A percentile compares a stretch with the other conserved stretches of the same genome.
These are phyloP conservation scores for Pseudocercospora eumusae DNA, from an alignment of 2,329 filamentous ascomycete genomes.

Conservation along the genomic window DNA sequence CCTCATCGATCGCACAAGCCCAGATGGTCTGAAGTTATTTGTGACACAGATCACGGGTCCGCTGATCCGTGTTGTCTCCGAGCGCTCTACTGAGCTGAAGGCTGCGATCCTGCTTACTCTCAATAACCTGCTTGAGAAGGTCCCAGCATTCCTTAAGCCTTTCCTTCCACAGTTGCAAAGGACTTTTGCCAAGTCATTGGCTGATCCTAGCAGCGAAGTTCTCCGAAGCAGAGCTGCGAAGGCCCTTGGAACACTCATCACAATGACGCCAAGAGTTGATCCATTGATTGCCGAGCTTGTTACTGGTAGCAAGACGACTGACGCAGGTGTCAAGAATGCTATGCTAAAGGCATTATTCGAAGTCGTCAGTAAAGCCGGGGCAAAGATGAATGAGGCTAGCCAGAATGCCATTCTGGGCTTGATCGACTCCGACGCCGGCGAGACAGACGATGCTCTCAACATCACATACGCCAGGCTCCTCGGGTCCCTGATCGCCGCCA, in stretches of 20 bases:
- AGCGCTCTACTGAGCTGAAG: slow-evolving; percentile 94
- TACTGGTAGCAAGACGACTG: slow-evolving; percentile 88
- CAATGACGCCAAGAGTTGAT: slow-evolving; percentile 90
- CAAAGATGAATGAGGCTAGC: slow-evolving; percentile 91
- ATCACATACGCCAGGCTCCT: slow-evolving; percentile 90
- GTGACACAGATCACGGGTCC: slow-evolving; percentile 98
- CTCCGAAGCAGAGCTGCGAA: slow-evolving; percentile 86
- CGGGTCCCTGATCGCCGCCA: slow-evolving; percentile 83
- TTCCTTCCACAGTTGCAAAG: slow-evolving; percentile 95
- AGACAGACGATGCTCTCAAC: slow-evolving; percentile 70
- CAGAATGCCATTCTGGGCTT: slow-evolving; percentile 80
- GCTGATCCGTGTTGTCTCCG: slow-evolving; percentile 94
- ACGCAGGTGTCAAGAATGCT: slow-evolving; percentile 83
- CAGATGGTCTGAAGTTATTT: slow-evolving; percentile 85
- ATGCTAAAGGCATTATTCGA: slow-evolving; percentile 98
- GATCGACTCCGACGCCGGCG: slow-evolving; percentile 81
- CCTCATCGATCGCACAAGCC: slow-evolving; percentile 87
- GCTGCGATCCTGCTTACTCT: slow-evolving; percentile 90
- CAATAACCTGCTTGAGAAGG: slow-evolving; percentile 95
- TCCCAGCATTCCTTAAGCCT: slow-evolving; percentile 89
- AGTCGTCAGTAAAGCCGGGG: slow-evolving; percentile 90
- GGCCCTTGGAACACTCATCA: slow-evolving; percentile 91
- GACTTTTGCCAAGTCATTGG: slow-evolving; percentile 93
- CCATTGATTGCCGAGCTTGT: slow-evolving; percentile 91
- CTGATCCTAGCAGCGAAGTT: slow-evolving; percentile 87